Conservation (phyloP, 768 basidiomycete species). For the Hygrocybe coccinea region DNA sequence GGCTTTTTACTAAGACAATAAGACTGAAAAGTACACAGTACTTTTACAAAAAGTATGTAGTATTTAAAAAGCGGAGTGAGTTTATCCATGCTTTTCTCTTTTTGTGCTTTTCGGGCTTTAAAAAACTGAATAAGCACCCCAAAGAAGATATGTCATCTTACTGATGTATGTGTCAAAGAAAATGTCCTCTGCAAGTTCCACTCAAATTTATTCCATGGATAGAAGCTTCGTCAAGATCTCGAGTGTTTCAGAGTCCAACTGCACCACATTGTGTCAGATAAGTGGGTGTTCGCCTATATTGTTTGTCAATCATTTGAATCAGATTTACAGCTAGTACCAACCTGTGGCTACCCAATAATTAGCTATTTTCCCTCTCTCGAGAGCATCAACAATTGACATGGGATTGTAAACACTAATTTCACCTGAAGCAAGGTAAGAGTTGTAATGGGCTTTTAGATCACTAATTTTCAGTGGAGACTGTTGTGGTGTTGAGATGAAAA, state of each 20-base stretch:
- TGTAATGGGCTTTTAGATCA: constrained; percentile 9
- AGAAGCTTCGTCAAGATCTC: constrained; percentile 6
- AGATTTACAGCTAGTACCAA: background rate
- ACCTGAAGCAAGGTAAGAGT: constrained; percentile 10
- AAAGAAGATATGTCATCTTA: too few species aligned
- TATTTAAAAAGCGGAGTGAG: too few species aligned
- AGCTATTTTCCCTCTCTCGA: background rate
- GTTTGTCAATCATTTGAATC: background rate
- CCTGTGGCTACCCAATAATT: constrained; percentile 11
- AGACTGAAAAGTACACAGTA: too few species aligned
- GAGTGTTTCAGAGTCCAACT: background rate
- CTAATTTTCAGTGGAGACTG: constrained; percentile 6
- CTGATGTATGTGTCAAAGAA: constrained; percentile 2
- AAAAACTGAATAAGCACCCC: too few species aligned
- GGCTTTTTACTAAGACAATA: too few species aligned
- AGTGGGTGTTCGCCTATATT: background rate
- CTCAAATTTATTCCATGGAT: constrained; percentile 1
- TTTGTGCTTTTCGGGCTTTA: too few species aligned
- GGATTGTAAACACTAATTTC: constrained; percentile 10
- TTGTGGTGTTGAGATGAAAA: constrained; percentile 1
- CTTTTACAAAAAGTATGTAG: too few species aligned
- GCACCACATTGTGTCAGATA: background rate
- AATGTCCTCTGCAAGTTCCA: constrained; percentile 6
- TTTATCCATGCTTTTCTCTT: too few species aligned
- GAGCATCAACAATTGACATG: constrained; percentile 9